Base-by-base conservation (phyloP, 805 yeast species). In the Starmerella stigmatis region DNA sequence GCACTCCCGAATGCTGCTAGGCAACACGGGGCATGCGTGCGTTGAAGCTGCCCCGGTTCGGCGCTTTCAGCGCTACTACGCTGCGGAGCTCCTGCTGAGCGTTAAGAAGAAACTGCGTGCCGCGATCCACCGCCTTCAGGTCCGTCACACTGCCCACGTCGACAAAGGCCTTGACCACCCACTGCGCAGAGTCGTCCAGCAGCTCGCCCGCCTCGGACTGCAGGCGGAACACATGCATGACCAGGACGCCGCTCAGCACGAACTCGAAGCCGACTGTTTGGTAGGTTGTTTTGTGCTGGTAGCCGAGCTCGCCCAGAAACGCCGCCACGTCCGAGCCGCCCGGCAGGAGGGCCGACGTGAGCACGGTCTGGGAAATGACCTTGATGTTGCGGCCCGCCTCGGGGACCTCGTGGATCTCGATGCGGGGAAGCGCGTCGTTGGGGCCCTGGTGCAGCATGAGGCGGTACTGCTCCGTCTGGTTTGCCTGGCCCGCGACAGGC, bases 41-140 rank as follows among this genome's bases (percentile, higher is more conserved):
- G 60, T 86, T 95, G 86, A 86, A 84, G 21, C 71, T 68, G 58
- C 75, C 76, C 50, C 95, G 70, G 57, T 84, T 92, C 5, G 94
- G 94, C 26, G 82, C 74, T 16, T 69, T 75, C 38, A 88, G 68
- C 38, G 76, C 75, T 8, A 88, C 70, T 41, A 86, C 66, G 12
- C 86, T 86, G 46, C 70, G 65, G 48, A 88, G 64, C 41, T 79
- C 84, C 16, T 68, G 75, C 60, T 83, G 84, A 31, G 86, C 64
- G 37, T 64, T 67, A 38, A 76, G 65, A 51, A 88, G 64, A 44
- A 79, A 78, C 46, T 74, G 74, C 4, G 79, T 75, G 1, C 86
- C 84, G 45, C 71, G 72, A 45, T 75, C 76, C 8, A 82, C 75
- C 41, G 73, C 72, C 25, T 83, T 88, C 34, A 86, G 71, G 61